These are phyloP conservation scores for Brassica napus DNA, from an alignment of 345 rosid genomes.

Conservation along the genomic window DNA sequence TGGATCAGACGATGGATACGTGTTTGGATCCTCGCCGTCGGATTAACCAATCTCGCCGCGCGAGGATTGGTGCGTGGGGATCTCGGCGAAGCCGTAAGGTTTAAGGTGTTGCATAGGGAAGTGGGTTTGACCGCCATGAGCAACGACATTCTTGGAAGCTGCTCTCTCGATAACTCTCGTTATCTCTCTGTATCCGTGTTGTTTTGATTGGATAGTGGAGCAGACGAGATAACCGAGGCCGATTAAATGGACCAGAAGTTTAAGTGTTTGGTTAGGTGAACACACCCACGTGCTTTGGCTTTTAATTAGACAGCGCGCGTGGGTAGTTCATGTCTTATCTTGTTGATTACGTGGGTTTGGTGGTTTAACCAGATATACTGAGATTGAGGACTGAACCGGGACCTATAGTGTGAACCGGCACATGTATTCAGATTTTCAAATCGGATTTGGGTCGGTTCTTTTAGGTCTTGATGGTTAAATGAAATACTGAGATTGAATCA, in stretches of 20 bases:
- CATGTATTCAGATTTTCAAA: too few species aligned
- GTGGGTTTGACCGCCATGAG: constrained; percentile 28
- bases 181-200: background rate
- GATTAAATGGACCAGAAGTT: background rate
- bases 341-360: background rate
- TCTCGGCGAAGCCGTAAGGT: constrained; percentile 13
- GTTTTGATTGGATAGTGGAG: background rate
- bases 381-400: too few species aligned
- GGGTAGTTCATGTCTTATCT: background rate
- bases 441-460: too few species aligned
- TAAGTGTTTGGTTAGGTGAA: constrained; percentile 17
- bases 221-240: constrained; percentile 7
- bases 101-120: constrained; percentile 12
- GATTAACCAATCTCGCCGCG: constrained; percentile 18
- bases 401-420: too few species aligned
- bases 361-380: background rate
- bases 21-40: constrained; percentile 44
- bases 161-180: background rate
- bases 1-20: constrained; percentile 49
- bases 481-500: background rate
- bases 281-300: constrained; percentile 9
- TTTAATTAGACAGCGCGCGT: background rate
- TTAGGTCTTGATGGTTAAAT: background rate
- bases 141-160: constrained; percentile 30
- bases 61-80: background rate